Percentiles rank a stretch among this genome's conserved stretches.
Conservation (phyloP, 2,329 filamentous ascomycete genomes). For the Macrophomina pseudophaseolina region DNA sequence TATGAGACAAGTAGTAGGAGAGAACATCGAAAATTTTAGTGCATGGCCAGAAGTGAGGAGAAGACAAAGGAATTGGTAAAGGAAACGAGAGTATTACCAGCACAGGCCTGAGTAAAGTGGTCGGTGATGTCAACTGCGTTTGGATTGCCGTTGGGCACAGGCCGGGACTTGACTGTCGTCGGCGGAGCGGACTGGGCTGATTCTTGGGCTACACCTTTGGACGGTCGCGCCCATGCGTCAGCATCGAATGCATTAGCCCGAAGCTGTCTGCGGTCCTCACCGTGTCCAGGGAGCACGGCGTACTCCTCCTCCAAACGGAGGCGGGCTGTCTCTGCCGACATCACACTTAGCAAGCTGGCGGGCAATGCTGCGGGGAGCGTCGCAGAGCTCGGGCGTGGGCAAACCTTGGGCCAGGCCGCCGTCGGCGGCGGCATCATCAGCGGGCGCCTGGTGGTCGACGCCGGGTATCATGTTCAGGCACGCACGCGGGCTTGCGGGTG, state of each 20-base stretch:
- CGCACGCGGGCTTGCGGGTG: slow-evolving; percentile 10
- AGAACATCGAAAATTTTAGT: not conserved
- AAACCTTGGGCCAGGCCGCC: slow-evolving; percentile 23
- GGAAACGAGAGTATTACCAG: slow-evolving; percentile 28
- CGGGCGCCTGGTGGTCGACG: slow-evolving; percentile 16
- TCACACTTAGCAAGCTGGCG: slow-evolving; percentile 17
- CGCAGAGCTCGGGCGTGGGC: slow-evolving; percentile 10
- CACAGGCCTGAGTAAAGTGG: slow-evolving; percentile 40
- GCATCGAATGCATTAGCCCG: slow-evolving; percentile 1
- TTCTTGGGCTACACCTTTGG: slow-evolving; percentile 21
- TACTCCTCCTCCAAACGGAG: slow-evolving; percentile 24
- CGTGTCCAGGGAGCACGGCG: slow-evolving; percentile 14
- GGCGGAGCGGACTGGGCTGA: slow-evolving; percentile 12
- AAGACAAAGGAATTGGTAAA: not conserved
- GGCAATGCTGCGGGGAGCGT: slow-evolving; percentile 20
- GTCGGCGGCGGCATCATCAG: slow-evolving; percentile 10
- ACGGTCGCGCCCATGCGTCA: slow-evolving; percentile 1
- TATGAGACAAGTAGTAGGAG: slow-evolving; percentile 25
- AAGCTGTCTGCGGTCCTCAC: slow-evolving; percentile 1
- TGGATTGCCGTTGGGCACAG: slow-evolving; percentile 18
- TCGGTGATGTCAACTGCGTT: slow-evolving; percentile 40
- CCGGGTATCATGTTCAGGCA: slow-evolving; percentile 23
- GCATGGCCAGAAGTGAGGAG: not conserved
- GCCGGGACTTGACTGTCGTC: slow-evolving; percentile 24
- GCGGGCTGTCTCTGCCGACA: slow-evolving; percentile 24